A percentile compares a stretch with the other conserved stretches of the same genome.
Conservation (phyloP, 352 stramenopile species). For the Globisporangium lucens region DNA sequence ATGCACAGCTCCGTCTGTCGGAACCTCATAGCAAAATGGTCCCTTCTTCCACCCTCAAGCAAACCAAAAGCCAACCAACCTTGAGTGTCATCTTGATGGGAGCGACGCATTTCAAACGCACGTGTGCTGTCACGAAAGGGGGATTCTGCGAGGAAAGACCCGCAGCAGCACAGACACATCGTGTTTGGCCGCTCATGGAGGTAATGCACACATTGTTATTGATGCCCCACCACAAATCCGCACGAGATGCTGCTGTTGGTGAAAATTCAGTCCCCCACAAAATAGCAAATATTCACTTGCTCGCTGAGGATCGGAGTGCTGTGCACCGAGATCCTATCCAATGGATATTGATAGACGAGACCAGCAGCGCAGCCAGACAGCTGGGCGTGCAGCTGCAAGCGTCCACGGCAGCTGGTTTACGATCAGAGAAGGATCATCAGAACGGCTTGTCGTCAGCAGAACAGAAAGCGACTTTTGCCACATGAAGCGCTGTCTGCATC, state of each 20-base stretch:
- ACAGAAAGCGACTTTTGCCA: not conserved
- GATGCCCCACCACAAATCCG: not conserved
- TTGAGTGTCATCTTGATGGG: not conserved
- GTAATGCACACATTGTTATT: too few relatives aligned
- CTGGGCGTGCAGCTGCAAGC: not conserved
- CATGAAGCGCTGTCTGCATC: not conserved
- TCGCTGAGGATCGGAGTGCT: not conserved
- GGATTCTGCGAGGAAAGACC: not conserved
- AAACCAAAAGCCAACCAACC: not conserved
- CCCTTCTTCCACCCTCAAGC: not conserved
- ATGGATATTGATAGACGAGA: not conserved
- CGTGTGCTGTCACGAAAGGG: not conserved
- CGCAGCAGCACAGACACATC: not conserved
- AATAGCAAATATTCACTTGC: not conserved
- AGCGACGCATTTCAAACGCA: not conserved
- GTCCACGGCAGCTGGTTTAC: not conserved
- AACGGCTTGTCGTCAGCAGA: not conserved
- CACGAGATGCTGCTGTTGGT: not conserved
- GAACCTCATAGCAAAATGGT: not conserved
- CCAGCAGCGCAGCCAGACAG: not conserved
- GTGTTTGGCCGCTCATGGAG: not conserved
- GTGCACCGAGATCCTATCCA: not conserved
- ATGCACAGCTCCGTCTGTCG: not conserved
- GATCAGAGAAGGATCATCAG: not conserved
- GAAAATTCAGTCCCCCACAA: not conserved